Evolutionary conservation across 2,329 filamentous ascomycete species (phyloP), one percentile per base, ranked within the genome.

Genomic region (Balansia obtecta): DNA sequence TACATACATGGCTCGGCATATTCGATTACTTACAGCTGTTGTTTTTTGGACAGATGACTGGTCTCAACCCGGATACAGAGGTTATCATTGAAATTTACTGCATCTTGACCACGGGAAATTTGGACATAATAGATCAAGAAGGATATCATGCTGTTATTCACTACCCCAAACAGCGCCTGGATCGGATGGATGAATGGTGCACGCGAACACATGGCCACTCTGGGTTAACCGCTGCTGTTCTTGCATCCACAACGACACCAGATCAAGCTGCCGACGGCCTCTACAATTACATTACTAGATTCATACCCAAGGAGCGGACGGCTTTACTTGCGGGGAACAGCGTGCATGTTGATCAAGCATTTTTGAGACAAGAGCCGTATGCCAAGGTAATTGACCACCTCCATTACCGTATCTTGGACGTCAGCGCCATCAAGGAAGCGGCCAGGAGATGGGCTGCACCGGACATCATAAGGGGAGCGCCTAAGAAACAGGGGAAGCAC

Each of bases 31-130:
- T 12, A 46, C 39, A 34, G 12, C n/a, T 16, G 32, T 22, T 32
- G 32, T 13, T 51, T 13, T 51, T 12, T 18, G 22, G 32, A 18
- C 57, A 95, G 88, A 98, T 98, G 93, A 97, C 68, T n/a, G 68
- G 68, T 11, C 61, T 71, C n/a, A 76, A 95, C 65, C 75, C 83
- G 1, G 79, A 86, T 52, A 80, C 73, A 33, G 91, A 97, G 63
- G 82, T 83, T 50, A 93, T 97, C 61, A 81, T 97, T 62, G 89
- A 95, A 60, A 85, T 97, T 51, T 91, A 85, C 67, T 96, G 90
- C 70, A 85, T 94, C 67, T 79, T 98, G 63, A 98, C 93, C 8
- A 86, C 90, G 57, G 77, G 81, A 49, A 73, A 88, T 54, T 78
- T 98, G 18, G 77, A 86, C 51, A 66, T 94, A 34, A 68, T 95